Percentiles rank a stretch among this genome's conserved stretches.
phyloP scores from a whole-genome alignment of 768 basidiomycete genomes.

The Hypholoma sublateritium region DNA sequence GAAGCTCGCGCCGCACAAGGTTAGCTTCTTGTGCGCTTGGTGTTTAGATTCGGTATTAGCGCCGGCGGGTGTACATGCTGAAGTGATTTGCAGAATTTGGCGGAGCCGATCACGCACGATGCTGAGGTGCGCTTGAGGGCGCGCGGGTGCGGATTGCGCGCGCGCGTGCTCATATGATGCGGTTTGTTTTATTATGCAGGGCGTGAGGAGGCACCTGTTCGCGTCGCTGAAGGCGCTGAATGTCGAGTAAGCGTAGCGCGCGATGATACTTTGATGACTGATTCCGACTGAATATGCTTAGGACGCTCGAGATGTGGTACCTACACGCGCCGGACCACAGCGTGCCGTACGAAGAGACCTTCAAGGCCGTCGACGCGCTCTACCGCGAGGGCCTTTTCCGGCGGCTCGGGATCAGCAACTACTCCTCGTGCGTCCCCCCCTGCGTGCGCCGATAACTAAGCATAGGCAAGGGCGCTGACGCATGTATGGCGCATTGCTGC shows the following conservation, averaged over 20 bases:
- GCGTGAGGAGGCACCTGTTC: conserved; percentile 42
- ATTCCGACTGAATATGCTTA: conserved; percentile 17
- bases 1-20: conserved; percentile 49
- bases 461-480: background rate
- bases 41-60: background rate
- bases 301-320: conserved; percentile 52
- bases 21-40: conserved; percentile 7
- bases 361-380: conserved; percentile 52
- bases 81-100: background rate
- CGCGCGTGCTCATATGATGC: conserved; percentile 29
- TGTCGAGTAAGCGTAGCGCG: conserved; percentile 41
- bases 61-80: background rate
- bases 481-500: background rate
- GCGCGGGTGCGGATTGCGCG: conserved; percentile 9
- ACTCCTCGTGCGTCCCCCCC: conserved; percentile 39
- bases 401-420: conserved; percentile 67
- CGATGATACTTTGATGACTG: conserved; percentile 3
- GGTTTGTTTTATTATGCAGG: conserved; percentile 30
- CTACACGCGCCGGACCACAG: conserved; percentile 63
- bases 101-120: conserved; percentile 27
- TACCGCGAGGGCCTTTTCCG: conserved; percentile 60
- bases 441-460: no score
- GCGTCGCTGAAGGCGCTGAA: conserved; percentile 46
- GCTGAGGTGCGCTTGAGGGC: conserved; percentile 25
- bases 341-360: conserved; percentile 56